Percentiles rank a stretch among this genome's conserved stretches.
Conservation (phyloP, 148 eudicot genomes). For the Camellia granthamiana region DNA sequence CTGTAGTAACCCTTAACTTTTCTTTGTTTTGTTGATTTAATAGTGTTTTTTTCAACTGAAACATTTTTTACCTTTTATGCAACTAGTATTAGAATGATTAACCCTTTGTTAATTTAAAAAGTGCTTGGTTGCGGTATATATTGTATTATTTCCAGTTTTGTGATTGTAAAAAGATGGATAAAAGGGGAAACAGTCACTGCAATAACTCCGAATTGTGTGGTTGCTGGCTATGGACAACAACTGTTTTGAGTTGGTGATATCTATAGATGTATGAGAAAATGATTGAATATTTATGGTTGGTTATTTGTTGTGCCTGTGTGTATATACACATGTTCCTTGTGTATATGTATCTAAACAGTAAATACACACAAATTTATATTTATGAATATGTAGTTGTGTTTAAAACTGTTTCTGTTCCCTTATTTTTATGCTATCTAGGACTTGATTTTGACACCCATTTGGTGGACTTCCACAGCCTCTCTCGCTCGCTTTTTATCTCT, state of each 20-base stretch:
- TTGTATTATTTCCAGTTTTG: neutral
- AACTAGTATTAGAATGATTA: neutral
- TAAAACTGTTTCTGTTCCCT: neutral
- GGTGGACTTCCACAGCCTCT: neutral
- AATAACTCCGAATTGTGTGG: neutral
- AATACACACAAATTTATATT: neutral
- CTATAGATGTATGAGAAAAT: neutral
- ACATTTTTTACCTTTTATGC: neutral
- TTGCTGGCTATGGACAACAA: neutral
- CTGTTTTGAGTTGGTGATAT: neutral
- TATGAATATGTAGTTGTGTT: neutral
- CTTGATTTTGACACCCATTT: neutral
- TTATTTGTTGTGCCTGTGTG: neutral
- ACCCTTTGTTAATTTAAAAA: neutral
- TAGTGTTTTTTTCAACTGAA: neutral
- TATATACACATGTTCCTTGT: neutral
- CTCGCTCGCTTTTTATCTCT: neutral
- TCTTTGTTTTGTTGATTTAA: neutral
- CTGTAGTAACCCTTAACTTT: neutral
- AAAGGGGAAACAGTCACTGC: neutral
- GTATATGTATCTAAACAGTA: neutral
- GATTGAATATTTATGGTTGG: neutral
- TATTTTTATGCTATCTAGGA: neutral
- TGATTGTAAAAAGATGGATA: neutral
- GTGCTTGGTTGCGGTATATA: neutral